phyloP scores from a whole-genome alignment of 352 stramenopile genomes.

The Phytophthora boehmeriae region DNA sequence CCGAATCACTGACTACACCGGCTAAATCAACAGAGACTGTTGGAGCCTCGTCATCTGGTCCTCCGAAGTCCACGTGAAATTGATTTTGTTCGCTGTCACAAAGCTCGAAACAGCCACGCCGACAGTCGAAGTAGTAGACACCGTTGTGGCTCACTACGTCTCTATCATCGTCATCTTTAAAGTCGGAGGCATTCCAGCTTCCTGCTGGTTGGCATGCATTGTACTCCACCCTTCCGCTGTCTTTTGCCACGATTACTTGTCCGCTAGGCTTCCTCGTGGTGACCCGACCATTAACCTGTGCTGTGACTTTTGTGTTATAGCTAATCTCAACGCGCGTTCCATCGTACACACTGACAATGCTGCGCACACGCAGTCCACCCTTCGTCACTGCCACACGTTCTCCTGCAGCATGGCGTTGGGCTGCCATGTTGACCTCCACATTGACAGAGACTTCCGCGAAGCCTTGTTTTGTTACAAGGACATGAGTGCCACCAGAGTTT shows the following conservation, averaged over 20 bases:
- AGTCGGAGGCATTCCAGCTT: background rate
- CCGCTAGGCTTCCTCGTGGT: slow-evolving; percentile 53
- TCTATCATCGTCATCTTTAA: slow-evolving; percentile 60
- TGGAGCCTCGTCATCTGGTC: slow-evolving; percentile 25
- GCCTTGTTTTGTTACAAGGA: slow-evolving; percentile 57
- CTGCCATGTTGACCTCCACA: slow-evolving; percentile 66
- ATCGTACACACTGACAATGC: slow-evolving; percentile 52
- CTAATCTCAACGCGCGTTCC: slow-evolving; percentile 65
- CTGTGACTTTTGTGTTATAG: slow-evolving; percentile 82
- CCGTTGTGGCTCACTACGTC: slow-evolving; percentile 63
- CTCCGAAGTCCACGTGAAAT: slow-evolving; percentile 51
- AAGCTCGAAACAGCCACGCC: slow-evolving; percentile 50
- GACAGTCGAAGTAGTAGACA: slow-evolving; percentile 81
- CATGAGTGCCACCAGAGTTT: slow-evolving; percentile 50
- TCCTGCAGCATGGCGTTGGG: slow-evolving; percentile 57
- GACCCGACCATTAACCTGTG: slow-evolving; percentile 73
- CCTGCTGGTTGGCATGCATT: slow-evolving; percentile 4
- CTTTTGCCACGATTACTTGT: slow-evolving; percentile 59
- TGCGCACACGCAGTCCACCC: slow-evolving; percentile 63
- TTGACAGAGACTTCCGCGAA: slow-evolving; percentile 76
- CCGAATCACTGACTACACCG: slow-evolving; percentile 56
- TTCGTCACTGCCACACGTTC: slow-evolving; percentile 75
- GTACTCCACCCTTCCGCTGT: slow-evolving; percentile 77
- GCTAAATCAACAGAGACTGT: slow-evolving; percentile 57
- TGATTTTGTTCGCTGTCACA: slow-evolving; percentile 78